Evolutionary conservation across 257 asterid species (phyloP).

Genomic region (Ligustrum vulgare): DNA sequence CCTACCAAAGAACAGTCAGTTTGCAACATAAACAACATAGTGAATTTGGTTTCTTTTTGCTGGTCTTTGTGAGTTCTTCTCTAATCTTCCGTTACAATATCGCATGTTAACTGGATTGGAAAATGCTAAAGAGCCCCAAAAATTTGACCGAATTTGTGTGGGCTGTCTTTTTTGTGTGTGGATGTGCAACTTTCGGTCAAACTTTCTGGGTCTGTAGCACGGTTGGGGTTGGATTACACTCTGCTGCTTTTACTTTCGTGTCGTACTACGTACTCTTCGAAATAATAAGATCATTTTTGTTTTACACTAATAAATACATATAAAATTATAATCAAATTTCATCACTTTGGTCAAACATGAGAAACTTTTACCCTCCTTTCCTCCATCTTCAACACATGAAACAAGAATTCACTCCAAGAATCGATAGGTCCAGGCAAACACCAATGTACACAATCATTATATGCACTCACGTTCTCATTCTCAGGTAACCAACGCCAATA

Average conservation of each 20-base stretch:
- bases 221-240: not conserved
- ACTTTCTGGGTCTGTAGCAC: no score
- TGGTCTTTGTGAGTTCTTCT: not conserved
- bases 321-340: no score
- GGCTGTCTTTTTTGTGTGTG: no score
- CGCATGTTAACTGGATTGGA: not conserved
- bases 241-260: not conserved
- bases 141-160: no score
- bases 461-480: constrained; percentile 25
- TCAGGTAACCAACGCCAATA: constrained; percentile 35
- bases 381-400: constrained; percentile 53
- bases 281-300: no score
- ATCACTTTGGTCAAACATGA: constrained; percentile 14
- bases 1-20: constrained; percentile 19
- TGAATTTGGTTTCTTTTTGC: not conserved
- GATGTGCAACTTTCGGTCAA: no score
- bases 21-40: constrained; percentile 12
- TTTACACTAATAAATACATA: no score
- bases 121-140: no score
- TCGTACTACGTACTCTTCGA: not conserved
- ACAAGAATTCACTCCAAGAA: constrained; percentile 60
- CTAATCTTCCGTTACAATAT: not conserved
- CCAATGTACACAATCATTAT: constrained; percentile 46
- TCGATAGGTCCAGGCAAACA: constrained; percentile 68
- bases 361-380: constrained; percentile 36